Percentiles rank a stretch among this genome's conserved stretches.
Conservation (phyloP, 2,329 filamentous ascomycete genomes). For the Dryadomyces quercus-mongolicae region DNA sequence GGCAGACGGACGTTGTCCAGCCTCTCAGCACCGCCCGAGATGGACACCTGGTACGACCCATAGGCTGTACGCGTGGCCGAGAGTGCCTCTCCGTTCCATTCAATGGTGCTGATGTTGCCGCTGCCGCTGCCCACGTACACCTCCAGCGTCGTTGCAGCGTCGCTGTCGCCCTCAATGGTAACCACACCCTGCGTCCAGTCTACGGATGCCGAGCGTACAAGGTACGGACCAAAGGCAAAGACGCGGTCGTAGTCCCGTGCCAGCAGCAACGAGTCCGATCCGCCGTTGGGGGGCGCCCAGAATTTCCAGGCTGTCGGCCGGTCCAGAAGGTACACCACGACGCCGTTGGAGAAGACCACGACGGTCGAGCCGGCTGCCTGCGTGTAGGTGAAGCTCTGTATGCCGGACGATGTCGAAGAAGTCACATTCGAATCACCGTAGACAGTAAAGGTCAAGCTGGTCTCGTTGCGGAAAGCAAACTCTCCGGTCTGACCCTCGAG, state of each 20-base stretch:
- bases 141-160: slow-evolving; percentile 23
- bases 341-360: slow-evolving; percentile 34
- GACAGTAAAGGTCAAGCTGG: slow-evolving; percentile 24
- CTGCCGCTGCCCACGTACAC: slow-evolving; percentile 43
- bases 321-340: slow-evolving; percentile 40
- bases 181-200: slow-evolving; percentile 19
- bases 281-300: slow-evolving; percentile 32
- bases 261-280: slow-evolving; percentile 22
- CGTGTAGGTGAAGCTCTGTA: slow-evolving; percentile 29
- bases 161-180: slow-evolving; percentile 6
- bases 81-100: slow-evolving; percentile 43
- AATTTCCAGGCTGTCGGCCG: slow-evolving; percentile 41
- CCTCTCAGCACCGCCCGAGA: slow-evolving; percentile 39
- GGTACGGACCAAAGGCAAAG: slow-evolving; percentile 38
- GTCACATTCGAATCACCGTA: slow-evolving; percentile 26
- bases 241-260: slow-evolving; percentile 33
- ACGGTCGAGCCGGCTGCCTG: slow-evolving; percentile 32
- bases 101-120: slow-evolving; percentile 33
- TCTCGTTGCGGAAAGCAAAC: slow-evolving; percentile 32
- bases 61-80: slow-evolving; percentile 25
- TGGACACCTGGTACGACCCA: slow-evolving; percentile 32
- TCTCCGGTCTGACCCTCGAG: slow-evolving; percentile 33
- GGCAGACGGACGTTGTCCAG: slow-evolving; percentile 26
- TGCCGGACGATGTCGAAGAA: slow-evolving; percentile 15
- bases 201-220: slow-evolving; percentile 7